phyloP scores from a whole-genome alignment of 2,329 filamentous ascomycete genomes.

The Aspergillus fumigatus region DNA sequence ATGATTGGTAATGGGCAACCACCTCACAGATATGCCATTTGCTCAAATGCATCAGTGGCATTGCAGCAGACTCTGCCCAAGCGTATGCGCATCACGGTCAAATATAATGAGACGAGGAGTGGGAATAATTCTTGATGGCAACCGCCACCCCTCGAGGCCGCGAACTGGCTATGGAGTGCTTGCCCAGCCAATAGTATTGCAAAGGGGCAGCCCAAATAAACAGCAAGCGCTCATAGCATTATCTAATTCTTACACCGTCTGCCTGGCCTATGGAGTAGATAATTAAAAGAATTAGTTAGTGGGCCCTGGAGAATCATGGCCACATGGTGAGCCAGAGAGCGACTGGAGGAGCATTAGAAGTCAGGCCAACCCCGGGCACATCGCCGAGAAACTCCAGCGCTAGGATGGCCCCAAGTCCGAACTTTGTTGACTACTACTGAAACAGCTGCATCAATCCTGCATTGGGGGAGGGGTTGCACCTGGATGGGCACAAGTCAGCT shows the following conservation, averaged over 20 bases:
- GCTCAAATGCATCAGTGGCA: neutral
- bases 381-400: neutral
- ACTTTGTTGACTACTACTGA: neutral
- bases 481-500: neutral
- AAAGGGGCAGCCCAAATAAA: neutral
- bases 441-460: neutral
- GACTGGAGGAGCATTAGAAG: neutral
- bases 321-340: slow-evolving; percentile 15
- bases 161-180: neutral
- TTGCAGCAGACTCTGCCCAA: neutral
- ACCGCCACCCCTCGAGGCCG: neutral
- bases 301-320: slow-evolving; percentile 14
- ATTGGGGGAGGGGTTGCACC: neutral
- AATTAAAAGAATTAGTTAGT: slow-evolving; percentile 4
- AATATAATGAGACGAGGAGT: neutral
- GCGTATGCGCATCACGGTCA: neutral
- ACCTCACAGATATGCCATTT: neutral
- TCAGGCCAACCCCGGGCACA: neutral
- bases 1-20: neutral
- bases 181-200: too few species aligned
- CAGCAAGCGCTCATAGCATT: neutral
- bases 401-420: neutral
- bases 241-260: neutral
- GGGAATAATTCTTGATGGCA: neutral
- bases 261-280: neutral